Percentiles rank a stretch among this genome's conserved stretches.
Evolutionary conservation across 2,329 filamentous ascomycete genomes (phyloP).

Genomic region (Zymoseptoria ardabiliae): DNA sequence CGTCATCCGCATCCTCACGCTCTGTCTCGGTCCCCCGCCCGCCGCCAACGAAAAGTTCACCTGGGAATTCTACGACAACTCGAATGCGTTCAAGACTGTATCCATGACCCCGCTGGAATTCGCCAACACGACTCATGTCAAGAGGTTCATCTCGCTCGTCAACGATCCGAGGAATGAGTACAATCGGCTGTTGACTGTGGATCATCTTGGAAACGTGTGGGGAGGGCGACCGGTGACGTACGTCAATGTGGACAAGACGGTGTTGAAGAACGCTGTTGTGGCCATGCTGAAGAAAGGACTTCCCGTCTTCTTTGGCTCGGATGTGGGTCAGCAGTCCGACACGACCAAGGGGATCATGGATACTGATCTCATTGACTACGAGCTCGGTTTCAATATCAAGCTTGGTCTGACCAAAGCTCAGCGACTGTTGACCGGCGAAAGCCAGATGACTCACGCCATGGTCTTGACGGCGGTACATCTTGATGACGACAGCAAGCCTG

Average conservation of each 20-base stretch:
- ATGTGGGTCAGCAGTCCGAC: constrained; percentile 78
- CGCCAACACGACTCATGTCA: constrained; percentile 58
- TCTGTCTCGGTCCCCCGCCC: constrained; percentile 75
- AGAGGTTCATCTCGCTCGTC: constrained; percentile 69
- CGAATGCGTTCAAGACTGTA: constrained; percentile 56
- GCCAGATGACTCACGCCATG: constrained; percentile 87
- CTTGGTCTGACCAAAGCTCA: constrained; percentile 70
- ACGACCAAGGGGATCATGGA: constrained; percentile 69
- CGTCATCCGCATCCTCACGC: constrained; percentile 71
- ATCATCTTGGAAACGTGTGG: constrained; percentile 72
- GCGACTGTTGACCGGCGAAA: constrained; percentile 65
- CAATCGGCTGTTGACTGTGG: constrained; percentile 65
- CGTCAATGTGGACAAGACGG: constrained; percentile 69
- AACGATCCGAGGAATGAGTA: constrained; percentile 77
- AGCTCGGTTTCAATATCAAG: constrained; percentile 72
- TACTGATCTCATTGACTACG: constrained; percentile 66
- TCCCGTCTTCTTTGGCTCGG: constrained; percentile 82
- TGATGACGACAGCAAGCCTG: constrained; percentile 55
- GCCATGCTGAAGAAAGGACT: constrained; percentile 70
- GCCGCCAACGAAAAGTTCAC: constrained; percentile 60
- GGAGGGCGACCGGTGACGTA: constrained; percentile 71
- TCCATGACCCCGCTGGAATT: constrained; percentile 63
- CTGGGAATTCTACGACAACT: constrained; percentile 71
- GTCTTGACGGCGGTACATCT: constrained; percentile 80
- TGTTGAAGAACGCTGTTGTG: constrained; percentile 66